phyloP scores from a whole-genome alignment of 164 flowering plant species.

The Stephania yunnanensis region DNA sequence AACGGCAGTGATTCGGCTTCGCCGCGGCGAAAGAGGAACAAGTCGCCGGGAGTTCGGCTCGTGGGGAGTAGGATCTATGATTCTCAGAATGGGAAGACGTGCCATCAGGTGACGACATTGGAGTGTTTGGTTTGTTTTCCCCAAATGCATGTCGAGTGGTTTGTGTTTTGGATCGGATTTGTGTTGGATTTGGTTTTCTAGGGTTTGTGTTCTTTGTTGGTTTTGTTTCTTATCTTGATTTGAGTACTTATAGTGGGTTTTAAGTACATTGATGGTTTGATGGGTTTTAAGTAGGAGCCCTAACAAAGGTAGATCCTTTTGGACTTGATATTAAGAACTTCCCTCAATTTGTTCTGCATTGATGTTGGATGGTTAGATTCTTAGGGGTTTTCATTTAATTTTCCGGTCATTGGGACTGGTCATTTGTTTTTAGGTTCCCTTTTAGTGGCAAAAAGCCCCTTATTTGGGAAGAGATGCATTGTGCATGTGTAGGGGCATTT shows the following conservation, averaged over 20 bases:
- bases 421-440: too few species aligned
- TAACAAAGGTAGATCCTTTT: neutral
- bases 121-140: neutral
- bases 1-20: neutral
- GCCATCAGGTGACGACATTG: constrained; percentile 59
- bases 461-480: too few species aligned
- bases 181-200: neutral
- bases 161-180: neutral
- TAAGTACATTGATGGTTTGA: neutral
- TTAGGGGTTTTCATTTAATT: too few species aligned
- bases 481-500: too few species aligned
- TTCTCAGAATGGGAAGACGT: constrained; percentile 52
- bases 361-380: too few species aligned
- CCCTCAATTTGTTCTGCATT: too few species aligned
- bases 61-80: constrained; percentile 47
- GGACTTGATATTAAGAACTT: neutral
- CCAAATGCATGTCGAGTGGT: too few species aligned
- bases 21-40: constrained; percentile 24
- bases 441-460: too few species aligned
- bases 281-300: too few species aligned
- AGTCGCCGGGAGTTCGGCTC: constrained; percentile 41
- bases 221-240: neutral
- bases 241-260: neutral
- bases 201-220: neutral
- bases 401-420: too few species aligned